These are phyloP conservation scores for Trichomonas tenax DNA, from an alignment of 208 protist genomes.

Conservation along the genomic window DNA sequence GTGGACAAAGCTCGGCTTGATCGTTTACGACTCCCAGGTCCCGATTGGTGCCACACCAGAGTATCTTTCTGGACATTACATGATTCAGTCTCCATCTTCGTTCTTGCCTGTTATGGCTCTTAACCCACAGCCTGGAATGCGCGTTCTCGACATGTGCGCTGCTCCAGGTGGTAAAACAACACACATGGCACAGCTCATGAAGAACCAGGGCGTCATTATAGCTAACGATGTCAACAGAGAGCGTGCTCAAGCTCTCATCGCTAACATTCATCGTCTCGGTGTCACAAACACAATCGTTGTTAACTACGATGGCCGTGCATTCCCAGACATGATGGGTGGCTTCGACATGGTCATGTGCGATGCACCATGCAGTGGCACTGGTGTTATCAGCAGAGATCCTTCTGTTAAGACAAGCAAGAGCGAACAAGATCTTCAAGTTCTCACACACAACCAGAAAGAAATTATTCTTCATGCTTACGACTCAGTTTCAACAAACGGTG, in stretches of 20 bases:
- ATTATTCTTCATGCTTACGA: slow-evolving; percentile 91
- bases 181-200: slow-evolving; percentile 84
- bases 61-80: slow-evolving; percentile 96
- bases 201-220: slow-evolving; percentile 88
- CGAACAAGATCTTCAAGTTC: slow-evolving; percentile 63
- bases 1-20: neutral
- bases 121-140: slow-evolving; percentile 65
- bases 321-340: neutral
- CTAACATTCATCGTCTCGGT: slow-evolving; percentile 84
- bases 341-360: slow-evolving; percentile 83
- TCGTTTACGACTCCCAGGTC: slow-evolving; percentile 20
- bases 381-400: slow-evolving; percentile 91
- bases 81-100: slow-evolving; percentile 89
- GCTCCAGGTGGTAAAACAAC: slow-evolving; percentile 96
- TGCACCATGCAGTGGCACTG: slow-evolving; percentile 92
- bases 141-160: slow-evolving; percentile 89
- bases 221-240: slow-evolving; percentile 89
- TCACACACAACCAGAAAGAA: slow-evolving; percentile 75
- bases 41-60: slow-evolving; percentile 81
- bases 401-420: slow-evolving; percentile 65
- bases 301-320: slow-evolving; percentile 28
- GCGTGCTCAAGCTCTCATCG: slow-evolving; percentile 74
- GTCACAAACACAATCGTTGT: slow-evolving; percentile 58
- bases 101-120: slow-evolving; percentile 93
- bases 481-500: slow-evolving; percentile 65